A percentile compares a stretch with the other conserved stretches of the same genome.
Conservation (phyloP, 441 rosid species). For the Adansonia madagascariensis region DNA sequence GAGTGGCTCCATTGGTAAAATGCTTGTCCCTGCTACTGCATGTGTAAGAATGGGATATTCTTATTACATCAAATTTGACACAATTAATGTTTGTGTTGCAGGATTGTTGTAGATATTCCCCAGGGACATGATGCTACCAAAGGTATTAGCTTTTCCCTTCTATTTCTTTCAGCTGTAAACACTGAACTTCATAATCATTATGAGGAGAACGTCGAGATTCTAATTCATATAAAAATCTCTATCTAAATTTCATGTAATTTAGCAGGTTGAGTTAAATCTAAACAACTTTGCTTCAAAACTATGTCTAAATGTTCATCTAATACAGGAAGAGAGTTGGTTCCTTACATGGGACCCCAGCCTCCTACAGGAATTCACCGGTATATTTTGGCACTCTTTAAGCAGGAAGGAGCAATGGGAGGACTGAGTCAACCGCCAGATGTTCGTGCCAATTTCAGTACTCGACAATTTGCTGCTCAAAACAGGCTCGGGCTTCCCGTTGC, state of each 20-base stretch:
- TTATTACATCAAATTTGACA: not conserved
- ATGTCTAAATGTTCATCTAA: not conserved
- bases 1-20: conserved; percentile 34
- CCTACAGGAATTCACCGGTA: conserved; percentile 34
- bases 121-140: conserved; percentile 26
- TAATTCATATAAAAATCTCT: not conserved
- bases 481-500: conserved; percentile 30
- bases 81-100: conserved; percentile 16
- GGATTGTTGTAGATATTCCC: conserved; percentile 37
- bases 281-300: not conserved
- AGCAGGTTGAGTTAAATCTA: not conserved
- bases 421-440: conserved; percentile 11
- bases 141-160: conserved; percentile 17
- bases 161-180: not conserved
- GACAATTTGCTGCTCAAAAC: conserved; percentile 29
- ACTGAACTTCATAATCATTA: not conserved
- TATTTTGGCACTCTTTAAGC: conserved; percentile 33
- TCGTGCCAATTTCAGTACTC: conserved; percentile 34
- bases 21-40: not conserved
- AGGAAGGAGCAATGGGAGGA: conserved; percentile 18
- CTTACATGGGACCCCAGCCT: conserved; percentile 34
- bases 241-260: not conserved
- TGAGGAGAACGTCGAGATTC: not conserved
- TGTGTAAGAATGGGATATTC: not conserved
- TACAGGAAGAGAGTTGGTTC: conserved; percentile 33